Conservation (phyloP, 805 yeast genomes). For the Candida pseudoglaebosa region DNA sequence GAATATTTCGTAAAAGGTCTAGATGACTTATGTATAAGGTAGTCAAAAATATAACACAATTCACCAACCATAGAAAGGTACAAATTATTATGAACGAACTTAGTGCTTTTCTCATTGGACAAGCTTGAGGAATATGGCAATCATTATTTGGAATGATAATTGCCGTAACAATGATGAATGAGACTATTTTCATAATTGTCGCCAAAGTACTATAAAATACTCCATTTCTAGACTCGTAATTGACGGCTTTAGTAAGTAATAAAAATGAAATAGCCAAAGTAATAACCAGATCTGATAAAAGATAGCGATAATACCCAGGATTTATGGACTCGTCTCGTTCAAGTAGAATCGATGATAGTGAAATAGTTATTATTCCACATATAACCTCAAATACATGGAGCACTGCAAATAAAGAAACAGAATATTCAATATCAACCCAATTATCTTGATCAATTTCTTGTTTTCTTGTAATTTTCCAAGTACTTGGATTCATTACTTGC, state of each 20-base stretch:
- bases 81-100: constrained; percentile 36
- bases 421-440: constrained; percentile 10
- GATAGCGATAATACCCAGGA: constrained; percentile 29
- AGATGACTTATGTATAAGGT: constrained; percentile 35
- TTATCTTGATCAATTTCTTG: constrained; percentile 13
- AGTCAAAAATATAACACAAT: constrained; percentile 35
- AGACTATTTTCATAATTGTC: constrained; percentile 28
- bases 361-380: constrained; percentile 24
- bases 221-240: constrained; percentile 38
- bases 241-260: constrained; percentile 33
- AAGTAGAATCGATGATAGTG: constrained; percentile 23
- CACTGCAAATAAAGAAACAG: constrained; percentile 25
- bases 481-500: constrained; percentile 31
- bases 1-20: constrained; percentile 24
- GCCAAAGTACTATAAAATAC: constrained; percentile 36
- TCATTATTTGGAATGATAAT: constrained; percentile 20
- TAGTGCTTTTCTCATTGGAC: constrained; percentile 31
- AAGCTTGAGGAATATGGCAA: constrained; percentile 18
- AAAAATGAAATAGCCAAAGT: constrained; percentile 30
- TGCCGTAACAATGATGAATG: constrained; percentile 29
- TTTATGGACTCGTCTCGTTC: constrained; percentile 20
- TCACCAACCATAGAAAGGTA: constrained; percentile 35
- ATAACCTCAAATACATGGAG: constrained; percentile 29
- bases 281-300: constrained; percentile 33
- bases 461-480: constrained; percentile 19